Base-by-base conservation (phyloP, 108 stramenopile species). In the Nitzschia sp. region DNA sequence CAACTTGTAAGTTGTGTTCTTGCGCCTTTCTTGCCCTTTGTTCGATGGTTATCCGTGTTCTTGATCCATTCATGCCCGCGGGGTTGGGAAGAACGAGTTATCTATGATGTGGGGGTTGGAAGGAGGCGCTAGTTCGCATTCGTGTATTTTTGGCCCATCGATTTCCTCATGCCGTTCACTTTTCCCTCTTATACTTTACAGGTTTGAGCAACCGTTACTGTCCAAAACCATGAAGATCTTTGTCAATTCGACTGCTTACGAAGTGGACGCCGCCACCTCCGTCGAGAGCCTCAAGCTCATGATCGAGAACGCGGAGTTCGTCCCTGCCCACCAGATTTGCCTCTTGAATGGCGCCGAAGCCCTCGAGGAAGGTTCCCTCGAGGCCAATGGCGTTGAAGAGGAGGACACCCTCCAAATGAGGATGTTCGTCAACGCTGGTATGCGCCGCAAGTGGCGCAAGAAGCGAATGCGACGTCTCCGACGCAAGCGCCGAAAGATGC, bases 401-500 rank as follows among this genome's bases (percentile, higher is more conserved):
- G 93, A 94, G 25, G 93, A 94, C 54, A 79, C 72, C 58, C 83
- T 94, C 47, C 68, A 80, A 53, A 81, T 94, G 70, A 38, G 84
- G 30, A 73, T 92, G 61, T 89, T 87, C 38, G 89, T 90, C 60
- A 66, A 79, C 28, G 90, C 82, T 28, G 94, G 94, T 72, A 95
- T 91, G 94, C 90, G 94, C 75, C 67, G 62, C 65, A 95, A 95
- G 90, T 95, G 94, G 94, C 75, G 80, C 46, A 95, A 95, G 88
- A 95, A 95, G 94, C 91, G 89, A 56, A 78, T 95, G 94, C 86
- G 94, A 59, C 94, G 94, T 76, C 90, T 95, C 62, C 88, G 94
- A 54, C 86, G 94, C 72, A 95, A 95, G 91, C 89, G 94, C 64
- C 77, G 94, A 54, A 95, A 95, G 91, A 95, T 95, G 94, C 94